Evolutionary conservation across 2,329 filamentous ascomycete genomes (phyloP).

Genomic region (Arachnomyces sp.): DNA sequence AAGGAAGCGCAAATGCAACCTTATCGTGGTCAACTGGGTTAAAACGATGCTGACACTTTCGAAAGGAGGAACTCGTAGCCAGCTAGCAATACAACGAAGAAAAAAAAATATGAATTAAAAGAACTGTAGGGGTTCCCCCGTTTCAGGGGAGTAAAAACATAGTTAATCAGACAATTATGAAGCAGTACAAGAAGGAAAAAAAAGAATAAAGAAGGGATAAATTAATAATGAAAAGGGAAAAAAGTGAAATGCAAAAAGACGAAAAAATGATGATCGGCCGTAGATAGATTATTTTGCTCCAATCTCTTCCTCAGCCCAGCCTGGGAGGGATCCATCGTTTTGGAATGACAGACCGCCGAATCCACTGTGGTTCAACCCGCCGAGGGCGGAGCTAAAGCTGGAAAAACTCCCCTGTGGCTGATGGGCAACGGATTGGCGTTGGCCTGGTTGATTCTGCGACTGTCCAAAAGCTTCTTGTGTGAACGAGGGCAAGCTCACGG

Average conservation of each 20-base stretch:
- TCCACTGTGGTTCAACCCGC: constrained; percentile 49
- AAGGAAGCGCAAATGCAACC: constrained; percentile 1
- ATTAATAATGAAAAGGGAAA: constrained; percentile 1
- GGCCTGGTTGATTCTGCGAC: constrained; percentile 26
- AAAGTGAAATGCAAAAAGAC: constrained; percentile 5
- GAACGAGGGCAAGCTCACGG: constrained; percentile 77
- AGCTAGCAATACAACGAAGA: constrained; percentile 34
- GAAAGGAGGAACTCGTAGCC: constrained; percentile 23
- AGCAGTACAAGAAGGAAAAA: constrained; percentile 22
- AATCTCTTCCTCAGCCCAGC: constrained; percentile 59
- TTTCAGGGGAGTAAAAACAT: constrained; percentile 5
- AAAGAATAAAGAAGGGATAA: constrained; percentile 12
- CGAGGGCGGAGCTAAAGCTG: constrained; percentile 52
- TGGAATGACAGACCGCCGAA: constrained; percentile 53
- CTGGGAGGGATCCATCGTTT: constrained; percentile 50
- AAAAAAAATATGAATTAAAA: constrained; percentile 24
- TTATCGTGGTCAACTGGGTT: constrained; percentile 9
- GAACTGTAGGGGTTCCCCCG: not conserved
- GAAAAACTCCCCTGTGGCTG: constrained; percentile 48
- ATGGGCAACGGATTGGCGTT: constrained; percentile 29
- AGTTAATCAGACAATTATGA: constrained; percentile 15
- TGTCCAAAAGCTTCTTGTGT: constrained; percentile 51
- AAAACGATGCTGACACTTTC: constrained; percentile 7
- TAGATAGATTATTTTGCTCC: constrained; percentile 42
- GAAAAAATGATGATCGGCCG: constrained; percentile 6